Percentiles rank a stretch among this genome's conserved stretches.
These are phyloP conservation scores for Fraxinus ornus DNA, from an alignment of 305 asterid genomes.

Conservation along the genomic window DNA sequence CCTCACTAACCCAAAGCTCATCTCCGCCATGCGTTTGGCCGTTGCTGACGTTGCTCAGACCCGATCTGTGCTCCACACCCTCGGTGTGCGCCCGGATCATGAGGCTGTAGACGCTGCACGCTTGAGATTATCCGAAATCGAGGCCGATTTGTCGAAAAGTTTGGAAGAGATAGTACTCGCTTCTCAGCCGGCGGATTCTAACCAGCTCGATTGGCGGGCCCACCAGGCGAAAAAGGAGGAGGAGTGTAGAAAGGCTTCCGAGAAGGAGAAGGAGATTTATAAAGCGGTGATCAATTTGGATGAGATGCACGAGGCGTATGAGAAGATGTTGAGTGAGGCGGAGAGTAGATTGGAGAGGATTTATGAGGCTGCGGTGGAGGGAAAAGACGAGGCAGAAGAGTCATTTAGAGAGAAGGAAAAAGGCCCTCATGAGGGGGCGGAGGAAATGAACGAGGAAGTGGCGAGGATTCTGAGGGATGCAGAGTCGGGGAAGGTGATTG, in stretches of 20 bases:
- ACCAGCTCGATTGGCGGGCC: constrained; percentile 16
- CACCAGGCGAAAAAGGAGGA: constrained; percentile 23
- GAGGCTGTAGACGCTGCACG: constrained; percentile 78
- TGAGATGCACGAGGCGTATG: constrained; percentile 81
- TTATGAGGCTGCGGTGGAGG: constrained; percentile 77
- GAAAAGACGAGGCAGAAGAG: constrained; percentile 47
- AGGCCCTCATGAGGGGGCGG: constrained; percentile 30
- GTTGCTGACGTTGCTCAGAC: constrained; percentile 73
- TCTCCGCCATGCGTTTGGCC: constrained; percentile 67
- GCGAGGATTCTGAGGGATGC: constrained; percentile 59
- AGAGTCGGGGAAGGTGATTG: constrained; percentile 51
- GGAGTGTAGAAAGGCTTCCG: constrained; percentile 20
- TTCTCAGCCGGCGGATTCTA: constrained; percentile 27
- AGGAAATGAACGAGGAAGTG: constrained; percentile 61
- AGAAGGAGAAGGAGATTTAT: constrained; percentile 48
- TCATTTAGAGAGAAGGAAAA: constrained; percentile 27
- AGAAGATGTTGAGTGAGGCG: constrained; percentile 73
- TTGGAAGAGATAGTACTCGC: constrained; percentile 40
- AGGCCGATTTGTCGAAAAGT: constrained; percentile 33
- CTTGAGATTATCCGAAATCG: constrained; percentile 54
- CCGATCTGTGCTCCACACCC: constrained; percentile 58
- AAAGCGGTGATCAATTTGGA: constrained; percentile 73
- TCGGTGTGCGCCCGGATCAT: constrained; percentile 89
- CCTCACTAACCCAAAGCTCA: constrained; percentile 57
- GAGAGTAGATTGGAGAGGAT: constrained; percentile 78